Conservation (phyloP, 345 rosid genomes). For the Pelargonium nanum region DNA sequence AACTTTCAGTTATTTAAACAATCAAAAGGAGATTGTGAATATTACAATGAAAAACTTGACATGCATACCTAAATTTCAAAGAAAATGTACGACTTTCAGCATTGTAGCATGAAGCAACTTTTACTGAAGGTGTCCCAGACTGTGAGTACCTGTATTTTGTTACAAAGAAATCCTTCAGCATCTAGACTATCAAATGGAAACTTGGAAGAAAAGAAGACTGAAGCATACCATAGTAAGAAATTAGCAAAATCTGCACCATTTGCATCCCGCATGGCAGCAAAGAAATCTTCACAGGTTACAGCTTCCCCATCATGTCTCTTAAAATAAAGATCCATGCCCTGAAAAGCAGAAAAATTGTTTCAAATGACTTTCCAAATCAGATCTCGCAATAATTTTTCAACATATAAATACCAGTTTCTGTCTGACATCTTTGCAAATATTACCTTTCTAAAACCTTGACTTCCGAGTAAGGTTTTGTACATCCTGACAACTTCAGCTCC, state of each 20-base stretch:
- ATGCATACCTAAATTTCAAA: slow-evolving; percentile 69
- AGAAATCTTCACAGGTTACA: slow-evolving; percentile 96
- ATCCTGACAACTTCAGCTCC: slow-evolving; percentile 99
- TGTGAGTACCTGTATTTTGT: slow-evolving; percentile 72
- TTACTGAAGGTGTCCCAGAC: slow-evolving; percentile 89
- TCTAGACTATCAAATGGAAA: slow-evolving; percentile 11
- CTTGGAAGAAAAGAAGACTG: not conserved
- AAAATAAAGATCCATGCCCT: slow-evolving; percentile 98
- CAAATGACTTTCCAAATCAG: not conserved
- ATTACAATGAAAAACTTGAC: not conserved
- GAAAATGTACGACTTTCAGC: slow-evolving; percentile 67
- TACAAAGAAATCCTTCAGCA: slow-evolving; percentile 5
- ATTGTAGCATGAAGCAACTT: slow-evolving; percentile 65
- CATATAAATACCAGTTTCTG: not conserved
- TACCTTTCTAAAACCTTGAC: slow-evolving; percentile 87
- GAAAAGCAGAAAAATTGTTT: slow-evolving; percentile 15
- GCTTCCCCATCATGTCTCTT: slow-evolving; percentile 95
- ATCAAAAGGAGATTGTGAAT: not conserved
- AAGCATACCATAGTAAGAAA: slow-evolving; percentile 72
- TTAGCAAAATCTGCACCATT: slow-evolving; percentile 87
- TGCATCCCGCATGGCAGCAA: slow-evolving; percentile 94
- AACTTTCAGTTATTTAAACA: not conserved
- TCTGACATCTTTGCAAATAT: slow-evolving; percentile 5
- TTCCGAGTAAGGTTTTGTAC: slow-evolving; percentile 95
- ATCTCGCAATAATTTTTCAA: not conserved